Evolutionary conservation across 768 basidiomycete species (phyloP), one percentile per base, ranked within the genome.

Genomic region (Russula sp.): DNA sequence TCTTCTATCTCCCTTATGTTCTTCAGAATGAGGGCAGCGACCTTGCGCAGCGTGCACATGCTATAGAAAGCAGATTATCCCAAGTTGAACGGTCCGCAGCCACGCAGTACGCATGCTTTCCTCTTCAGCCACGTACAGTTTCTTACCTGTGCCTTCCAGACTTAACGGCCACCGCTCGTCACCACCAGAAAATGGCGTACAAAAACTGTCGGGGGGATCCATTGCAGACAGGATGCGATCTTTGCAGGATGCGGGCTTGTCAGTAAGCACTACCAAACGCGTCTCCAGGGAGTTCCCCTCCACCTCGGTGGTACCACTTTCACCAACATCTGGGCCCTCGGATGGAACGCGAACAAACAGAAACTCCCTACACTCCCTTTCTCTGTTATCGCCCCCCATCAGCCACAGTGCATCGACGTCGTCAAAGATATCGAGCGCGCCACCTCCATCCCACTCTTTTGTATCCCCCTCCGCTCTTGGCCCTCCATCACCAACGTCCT

Each of bases 181-280:
- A 25, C 32, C 60, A 38, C 20, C 57, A 42, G 35, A 56, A 46
- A 63, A 63, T 43, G 58, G 65, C 1, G 67, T 70, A 20, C 65
- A 65, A 59, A 78, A 78, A 62, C 67, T 66, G 1, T 59, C 80
- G 2, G 86, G 84, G n/a, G 83, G 78, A 7, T 85, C 83, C 53
- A 90, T 96, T 61, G 87, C 88, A 29, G 92, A 93, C 75, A 82
- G 93, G 53, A 79, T 93, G 74, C 83, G 81, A 66, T 83, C 87
- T 16, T 74, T 96, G 20, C 81, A 86, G 69, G 83, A 83, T 61
- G 85, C 82, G 50, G 93, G 93, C 1, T 73, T 94, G 69, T 75
- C 79, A 11, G 78, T 85, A 18, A 36, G 59, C 53, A 69, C 73
- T 5, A 68, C 79, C 13, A 88, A 87, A 70, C 80, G 83, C 41